Evolutionary conservation across 1,284 basidiomycete species (phyloP).

Genomic region (Malassezia vespertilionis): DNA sequence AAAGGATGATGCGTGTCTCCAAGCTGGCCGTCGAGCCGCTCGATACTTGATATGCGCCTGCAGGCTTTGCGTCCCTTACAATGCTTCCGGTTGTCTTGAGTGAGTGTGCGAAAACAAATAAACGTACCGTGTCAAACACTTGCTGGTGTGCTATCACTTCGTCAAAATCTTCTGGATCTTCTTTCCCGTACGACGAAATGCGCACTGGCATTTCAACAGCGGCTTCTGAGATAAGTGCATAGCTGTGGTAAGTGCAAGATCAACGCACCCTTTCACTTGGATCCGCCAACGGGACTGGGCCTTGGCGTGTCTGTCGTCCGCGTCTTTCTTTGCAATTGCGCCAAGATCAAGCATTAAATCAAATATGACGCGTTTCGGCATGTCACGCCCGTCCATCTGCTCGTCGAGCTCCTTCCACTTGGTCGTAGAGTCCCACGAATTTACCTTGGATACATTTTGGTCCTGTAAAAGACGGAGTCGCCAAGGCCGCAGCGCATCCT

Average conservation of each 20-base stretch:
- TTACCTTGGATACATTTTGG: conserved; percentile 13
- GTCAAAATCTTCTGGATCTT: conserved; percentile 51
- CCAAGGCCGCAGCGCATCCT: conserved; percentile 16
- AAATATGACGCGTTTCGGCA: conserved; percentile 76
- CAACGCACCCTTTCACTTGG: conserved; percentile 71
- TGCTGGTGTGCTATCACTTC: conserved; percentile 67
- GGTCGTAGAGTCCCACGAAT: conserved; percentile 25
- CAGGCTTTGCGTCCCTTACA: not conserved
- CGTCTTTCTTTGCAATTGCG: conserved; percentile 15
- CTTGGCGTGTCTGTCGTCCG: conserved; percentile 21
- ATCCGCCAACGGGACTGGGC: conserved; percentile 61
- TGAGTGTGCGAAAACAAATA: not conserved
- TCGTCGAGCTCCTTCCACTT: conserved; percentile 41
- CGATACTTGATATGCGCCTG: not conserved
- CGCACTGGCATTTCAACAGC: conserved; percentile 33
- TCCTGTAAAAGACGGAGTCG: conserved; percentile 16
- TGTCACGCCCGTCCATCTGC: conserved; percentile 52
- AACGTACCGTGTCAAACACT: conserved; percentile 63
- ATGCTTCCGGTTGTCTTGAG: not conserved
- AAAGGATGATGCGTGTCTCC: conserved; percentile 50
- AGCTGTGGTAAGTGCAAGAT: conserved; percentile 6
- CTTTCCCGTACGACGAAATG: conserved; percentile 30
- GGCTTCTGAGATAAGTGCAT: conserved; percentile 35
- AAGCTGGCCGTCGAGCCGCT: not conserved
- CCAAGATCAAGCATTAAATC: conserved; percentile 70